Evolutionary conservation across 805 yeast genomes (phyloP).

Genomic region (Candida khao-thaluensis): DNA sequence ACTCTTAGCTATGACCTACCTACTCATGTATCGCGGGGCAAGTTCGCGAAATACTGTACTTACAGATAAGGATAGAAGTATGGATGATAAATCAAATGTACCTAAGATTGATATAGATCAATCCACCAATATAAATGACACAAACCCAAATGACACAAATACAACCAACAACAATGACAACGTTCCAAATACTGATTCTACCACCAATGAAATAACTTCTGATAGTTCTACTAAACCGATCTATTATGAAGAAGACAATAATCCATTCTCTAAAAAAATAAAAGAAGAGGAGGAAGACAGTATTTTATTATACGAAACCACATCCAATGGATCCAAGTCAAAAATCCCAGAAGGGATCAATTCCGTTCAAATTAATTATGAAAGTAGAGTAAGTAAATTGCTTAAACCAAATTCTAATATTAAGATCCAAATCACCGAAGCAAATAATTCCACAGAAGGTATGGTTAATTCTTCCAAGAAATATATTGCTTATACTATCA

Average conservation of each 20-base stretch:
- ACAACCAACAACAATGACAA: too few species aligned
- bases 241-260: slow-evolving; percentile 27
- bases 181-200: too few species aligned
- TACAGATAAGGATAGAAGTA: too few species aligned
- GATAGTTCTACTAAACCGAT: too few species aligned
- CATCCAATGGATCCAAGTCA: slow-evolving; percentile 14
- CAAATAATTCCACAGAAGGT: slow-evolving; percentile 83
- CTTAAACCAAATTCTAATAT: slow-evolving; percentile 29
- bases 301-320: slow-evolving; percentile 23
- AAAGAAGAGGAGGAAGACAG: slow-evolving; percentile 25
- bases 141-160: too few species aligned
- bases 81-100: too few species aligned
- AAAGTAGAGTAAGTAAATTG: slow-evolving; percentile 37
- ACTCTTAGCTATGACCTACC: too few species aligned
- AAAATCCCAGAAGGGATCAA: slow-evolving; percentile 19
- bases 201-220: too few species aligned
- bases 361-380: slow-evolving; percentile 30
- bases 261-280: slow-evolving; percentile 27
- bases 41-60: too few species aligned
- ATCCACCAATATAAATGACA: too few species aligned
- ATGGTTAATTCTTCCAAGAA: slow-evolving; percentile 54
- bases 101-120: too few species aligned
- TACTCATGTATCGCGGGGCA: too few species aligned
- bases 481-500: slow-evolving; percentile 81
- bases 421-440: slow-evolving; percentile 60